Evolutionary conservation across 2,329 filamentous ascomycete species (phyloP), one percentile per base, ranked within the genome.

Genomic region (Ascochyta koolunga): DNA sequence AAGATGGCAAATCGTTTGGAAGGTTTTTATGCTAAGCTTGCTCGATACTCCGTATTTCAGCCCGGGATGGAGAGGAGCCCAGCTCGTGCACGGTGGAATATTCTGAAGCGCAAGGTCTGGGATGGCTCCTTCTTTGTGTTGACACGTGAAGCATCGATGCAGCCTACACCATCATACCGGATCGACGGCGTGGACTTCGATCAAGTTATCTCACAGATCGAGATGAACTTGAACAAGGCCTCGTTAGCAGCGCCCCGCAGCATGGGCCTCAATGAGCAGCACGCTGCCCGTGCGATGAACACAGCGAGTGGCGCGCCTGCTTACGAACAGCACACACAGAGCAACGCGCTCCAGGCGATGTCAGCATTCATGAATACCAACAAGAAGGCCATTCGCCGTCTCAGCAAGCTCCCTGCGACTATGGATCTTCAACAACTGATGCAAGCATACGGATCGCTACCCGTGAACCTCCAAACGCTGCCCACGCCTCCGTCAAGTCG

Each of bases 121-220:
- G 81, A 84, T 41, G 81, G 82, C 0, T 81, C 77, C 0, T 78
- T 84, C 55, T 84, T 84, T 59, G 68, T 83, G 1, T 70, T 83
- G 16, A 71, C 80, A 0, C 74, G 76, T 37, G 50, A 65, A 24
- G 40, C 56, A 21, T 54, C 57, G 5, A 63, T 65, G 39, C 41
- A 41, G 11, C n/a, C 40, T 5, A n/a, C 47, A 8, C 33, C 44
- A 8, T 39, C 18, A 2, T 27, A 25, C 19, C 27, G 29, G 2
- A 4, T 25, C 10, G 29, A 66, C 52, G 51, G 69, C 71, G 71
- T 82, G 18, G 76, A 79, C 44, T 80, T 82, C 48, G 78, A 81
- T 61, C 72, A 71, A 15, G 72, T 80, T 11, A 74, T 81, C 52
- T 73, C 68, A n/a, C 76, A 78, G 46, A 76, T 79, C 22, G 75